Evolutionary conservation across 352 stramenopile genomes (phyloP), one percentile per base, ranked within the genome.

Genomic region (Phytopythium montanum): DNA sequence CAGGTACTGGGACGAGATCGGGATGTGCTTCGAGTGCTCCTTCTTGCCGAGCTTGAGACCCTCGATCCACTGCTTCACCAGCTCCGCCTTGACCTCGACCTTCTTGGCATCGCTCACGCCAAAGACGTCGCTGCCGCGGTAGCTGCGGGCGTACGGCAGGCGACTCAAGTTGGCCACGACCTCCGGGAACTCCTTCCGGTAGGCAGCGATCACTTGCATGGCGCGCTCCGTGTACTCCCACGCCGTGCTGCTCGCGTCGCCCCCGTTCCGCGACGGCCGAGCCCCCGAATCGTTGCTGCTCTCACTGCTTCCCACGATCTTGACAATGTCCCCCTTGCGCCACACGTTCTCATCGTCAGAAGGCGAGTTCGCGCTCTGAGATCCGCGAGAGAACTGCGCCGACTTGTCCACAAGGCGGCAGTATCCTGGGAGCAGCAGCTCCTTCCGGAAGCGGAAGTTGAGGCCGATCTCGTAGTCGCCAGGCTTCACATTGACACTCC

Each of bases 211-310:
- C 38, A 99, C 82, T 19, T 95, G 76, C 25, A 99, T 81, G 7
- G 97, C 97, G 38, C 93, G 96, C 50, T 97, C 90, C 4, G 95
- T 98, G 73, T 98, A 99, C 76, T 99, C 95, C 96, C 97, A 99
- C n/a, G 71, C 75, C 5, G 74, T 87, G 25, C 60, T 56, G 42
- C 42, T 57, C 6, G 28, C 63, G 38, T 69, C 48, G 44, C 63
- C 64, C 5, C 62, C 59, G 60, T 66, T 68, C 50, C 45, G 56
- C 23, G 36, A 6, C 13, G 57, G 18, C 8, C 53, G 54, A 16
- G 49, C 34, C 42, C 45, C 44, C 28, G 39, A 54, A 1, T 26
- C 42, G 13, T 64, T 66, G 13, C 52, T 54, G 18, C 81, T 60
- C 10, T 65, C 78, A 34, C 78, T 77, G 59, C 88, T 98, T 56